A percentile compares a stretch with the other conserved stretches of the same genome.
These are phyloP conservation scores for Rhizoclosmatium globosum DNA, from an alignment of 192 early-diverging fungal genomes.

Conservation along the genomic window DNA sequence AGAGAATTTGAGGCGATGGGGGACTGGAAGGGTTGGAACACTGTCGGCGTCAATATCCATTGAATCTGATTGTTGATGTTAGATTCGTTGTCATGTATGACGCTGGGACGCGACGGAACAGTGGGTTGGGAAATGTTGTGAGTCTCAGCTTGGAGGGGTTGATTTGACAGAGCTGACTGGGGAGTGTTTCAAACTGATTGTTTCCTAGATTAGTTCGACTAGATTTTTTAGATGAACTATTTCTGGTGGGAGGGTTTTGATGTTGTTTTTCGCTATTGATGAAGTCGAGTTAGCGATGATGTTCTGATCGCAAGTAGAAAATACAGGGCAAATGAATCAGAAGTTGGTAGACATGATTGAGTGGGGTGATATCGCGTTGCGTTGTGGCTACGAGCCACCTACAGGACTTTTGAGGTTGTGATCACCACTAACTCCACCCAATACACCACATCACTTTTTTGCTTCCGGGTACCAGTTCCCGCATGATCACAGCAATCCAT, in stretches of 20 bases:
- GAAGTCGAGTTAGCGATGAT: too few species aligned
- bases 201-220: background rate
- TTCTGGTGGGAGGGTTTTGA: background rate
- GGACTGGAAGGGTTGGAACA: background rate
- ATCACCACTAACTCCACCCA: too few species aligned
- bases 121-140: background rate
- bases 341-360: too few species aligned
- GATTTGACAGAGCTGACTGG: background rate
- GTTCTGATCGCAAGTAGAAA: too few species aligned
- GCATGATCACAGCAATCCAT: too few species aligned
- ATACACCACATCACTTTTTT: too few species aligned
- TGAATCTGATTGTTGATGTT: background rate
- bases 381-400: too few species aligned
- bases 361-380: too few species aligned
- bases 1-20: background rate
- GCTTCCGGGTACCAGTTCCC: too few species aligned
- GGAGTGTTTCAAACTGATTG: background rate
- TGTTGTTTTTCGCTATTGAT: background rate
- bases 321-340: too few species aligned
- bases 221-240: background rate
- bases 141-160: background rate
- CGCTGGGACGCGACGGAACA: background rate
- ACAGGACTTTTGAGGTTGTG: too few species aligned
- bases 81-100: background rate
- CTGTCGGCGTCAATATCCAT: background rate